phyloP scores from a whole-genome alignment of 2,329 filamentous ascomycete genomes.

The Leptographium wingfieldii region DNA sequence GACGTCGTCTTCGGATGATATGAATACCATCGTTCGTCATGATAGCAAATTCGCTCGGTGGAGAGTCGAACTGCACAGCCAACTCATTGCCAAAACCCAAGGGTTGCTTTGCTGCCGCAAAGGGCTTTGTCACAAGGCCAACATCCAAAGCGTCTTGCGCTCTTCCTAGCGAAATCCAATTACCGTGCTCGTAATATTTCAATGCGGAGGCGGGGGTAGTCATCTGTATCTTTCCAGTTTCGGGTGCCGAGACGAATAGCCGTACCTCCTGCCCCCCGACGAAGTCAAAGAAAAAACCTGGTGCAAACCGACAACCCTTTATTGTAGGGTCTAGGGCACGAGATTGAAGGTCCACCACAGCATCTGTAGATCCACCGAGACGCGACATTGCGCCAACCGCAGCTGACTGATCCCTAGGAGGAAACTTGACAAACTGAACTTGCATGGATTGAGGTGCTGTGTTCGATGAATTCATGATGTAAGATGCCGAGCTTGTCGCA shows the following conservation, averaged over 20 bases:
- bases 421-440: conserved; percentile 92
- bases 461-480: conserved; percentile 47
- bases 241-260: conserved; percentile 77
- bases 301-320: conserved; percentile 54
- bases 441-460: conserved; percentile 86
- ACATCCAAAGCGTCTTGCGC: conserved; percentile 62
- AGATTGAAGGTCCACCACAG: conserved; percentile 34
- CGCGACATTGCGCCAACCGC: not conserved
- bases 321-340: conserved; percentile 35
- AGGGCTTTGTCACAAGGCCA: conserved; percentile 61
- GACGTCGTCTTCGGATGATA: conserved; percentile 65
- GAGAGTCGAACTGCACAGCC: conserved; percentile 85
- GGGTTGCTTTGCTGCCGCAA: conserved; percentile 54
- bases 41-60: conserved; percentile 73
- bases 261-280: conserved; percentile 29
- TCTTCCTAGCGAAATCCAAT: conserved; percentile 59
- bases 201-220: conserved; percentile 38
- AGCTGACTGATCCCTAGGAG: conserved; percentile 42
- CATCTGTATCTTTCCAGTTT: conserved; percentile 70
- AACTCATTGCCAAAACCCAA: conserved; percentile 88
- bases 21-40: conserved; percentile 87
- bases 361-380: conserved; percentile 22
- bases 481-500: conserved; percentile 65
- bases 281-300: conserved; percentile 86
- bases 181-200: conserved; percentile 65